Conservation (phyloP, 2,329 filamentous ascomycete genomes). For the Alternaria consortialis region DNA sequence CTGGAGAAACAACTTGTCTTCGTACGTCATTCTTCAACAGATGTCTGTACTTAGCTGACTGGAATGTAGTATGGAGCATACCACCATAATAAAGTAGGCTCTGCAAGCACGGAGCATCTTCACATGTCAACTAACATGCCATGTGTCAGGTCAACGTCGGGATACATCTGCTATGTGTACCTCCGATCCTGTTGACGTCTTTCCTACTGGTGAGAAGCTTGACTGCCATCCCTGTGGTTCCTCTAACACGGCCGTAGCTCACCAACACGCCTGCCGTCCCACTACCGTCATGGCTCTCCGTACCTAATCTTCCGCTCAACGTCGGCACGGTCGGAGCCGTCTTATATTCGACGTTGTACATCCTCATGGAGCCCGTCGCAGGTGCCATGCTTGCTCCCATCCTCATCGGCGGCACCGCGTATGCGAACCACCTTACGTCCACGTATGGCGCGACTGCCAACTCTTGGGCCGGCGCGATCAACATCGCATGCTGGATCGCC, state of each 20-base stretch:
- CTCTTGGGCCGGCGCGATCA: slow-evolving; percentile 72
- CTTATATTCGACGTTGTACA: slow-evolving; percentile 80
- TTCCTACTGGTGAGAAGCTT: slow-evolving; percentile 72
- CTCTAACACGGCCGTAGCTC: slow-evolving; percentile 53
- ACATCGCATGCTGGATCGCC: slow-evolving; percentile 80
- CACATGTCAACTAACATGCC: slow-evolving; percentile 36
- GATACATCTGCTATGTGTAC: slow-evolving; percentile 84
- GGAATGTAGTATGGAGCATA: slow-evolving; percentile 78
- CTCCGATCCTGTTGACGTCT: slow-evolving; percentile 74
- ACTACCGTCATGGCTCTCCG: slow-evolving; percentile 62
- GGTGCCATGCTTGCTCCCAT: slow-evolving; percentile 79
- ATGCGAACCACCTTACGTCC: slow-evolving; percentile 76
- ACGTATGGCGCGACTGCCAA: slow-evolving; percentile 68
- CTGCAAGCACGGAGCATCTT: slow-evolving; percentile 8
- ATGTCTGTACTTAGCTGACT: slow-evolving; percentile 22
- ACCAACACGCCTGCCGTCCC: slow-evolving; percentile 65
- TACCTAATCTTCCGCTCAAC: slow-evolving; percentile 68
- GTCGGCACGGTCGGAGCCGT: slow-evolving; percentile 65
- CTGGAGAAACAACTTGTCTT: slow-evolving; percentile 84
- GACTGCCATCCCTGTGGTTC: neutral
- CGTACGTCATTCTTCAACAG: slow-evolving; percentile 62
- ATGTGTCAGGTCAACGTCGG: slow-evolving; percentile 71
- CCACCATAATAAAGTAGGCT: slow-evolving; percentile 73
- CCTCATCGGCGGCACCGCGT: slow-evolving; percentile 77
- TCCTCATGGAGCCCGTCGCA: slow-evolving; percentile 93